Base-by-base conservation (phyloP, 345 rosid genomes). In the Citrus mangshanensis region DNA sequence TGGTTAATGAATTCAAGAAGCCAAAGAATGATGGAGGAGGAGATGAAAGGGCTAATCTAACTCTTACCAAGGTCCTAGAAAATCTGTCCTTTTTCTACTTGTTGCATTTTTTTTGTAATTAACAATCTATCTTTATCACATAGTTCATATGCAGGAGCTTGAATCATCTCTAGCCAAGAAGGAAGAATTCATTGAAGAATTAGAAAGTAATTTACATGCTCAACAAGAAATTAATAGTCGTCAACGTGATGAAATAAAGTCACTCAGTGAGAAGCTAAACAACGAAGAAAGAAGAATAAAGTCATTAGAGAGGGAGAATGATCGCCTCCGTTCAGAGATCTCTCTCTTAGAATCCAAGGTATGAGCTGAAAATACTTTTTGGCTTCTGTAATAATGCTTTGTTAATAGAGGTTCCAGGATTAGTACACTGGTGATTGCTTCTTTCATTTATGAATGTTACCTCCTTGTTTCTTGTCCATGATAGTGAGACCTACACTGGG, bases 261-360 rank as follows among this genome's bases (percentile, higher is more conserved):
- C 84, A 82, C 91, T 95, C 28, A 89, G 88, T 85, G 98, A 92
- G 78, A 92, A 81, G 83, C 87, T 95, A 68, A 92, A 80, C 74
- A 88, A 81, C 84, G 98, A 95, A 87, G 90, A 87, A 71, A 92
- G 95, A 84, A 91, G 87, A 86, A 87, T 92, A 65, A 93, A 92
- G 77, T 92, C 95, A 49, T 80, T 95, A 79, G 99, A 95, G 80
- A 91, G 99, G 86, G 99, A 95, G 81, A 89, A 89, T 85, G 99
- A 95, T 78, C 88, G 90, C 71, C 99, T 95, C 81, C 88, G 91
- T 77, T 89, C 96, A 10, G 96, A 95, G 89, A 90, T 95, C 79
- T 88, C 94, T 72, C 87, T 93, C 40, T 82, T 95, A 68, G 99
- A 95, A 80, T 88, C 98, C 71, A 93, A 91, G 99, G 99, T 91